Evolutionary conservation across 495 filamentous ascomycete genomes (phyloP), one percentile per base, ranked within the genome.

Genomic region (Staphylotrichum longicolle): DNA sequence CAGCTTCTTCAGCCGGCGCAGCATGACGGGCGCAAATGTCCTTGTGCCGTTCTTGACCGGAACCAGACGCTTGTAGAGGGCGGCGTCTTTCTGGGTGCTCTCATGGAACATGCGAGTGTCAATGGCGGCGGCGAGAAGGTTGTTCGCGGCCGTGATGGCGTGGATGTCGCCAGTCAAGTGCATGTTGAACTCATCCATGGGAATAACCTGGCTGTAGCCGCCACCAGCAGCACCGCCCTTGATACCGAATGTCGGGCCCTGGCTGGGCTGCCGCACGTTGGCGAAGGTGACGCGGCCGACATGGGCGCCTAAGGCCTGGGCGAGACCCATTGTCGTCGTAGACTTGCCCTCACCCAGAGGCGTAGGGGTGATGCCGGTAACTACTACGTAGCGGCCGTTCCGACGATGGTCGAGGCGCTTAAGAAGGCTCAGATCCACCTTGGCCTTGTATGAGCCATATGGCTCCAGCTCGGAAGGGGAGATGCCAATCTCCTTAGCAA

Each of bases 141-240:
- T 98, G 80, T 98, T 98, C 5, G 94, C 94, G 9, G 94, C 94
- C 41, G 92, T 91, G 69, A 98, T 93, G 45, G 94, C 94, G 72
- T 98, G 94, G 63, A 98, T 98, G 72, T 98, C 94, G 66, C 94
- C 94, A 46, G 94, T 98, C 72, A 98, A 77, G 72, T 98, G 94
- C 63, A 98, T 80, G 72, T 98, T 98, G 81, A 98, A 98, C 73
- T 98, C 94, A 65, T 98, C 94, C 94, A 98, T 98, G 55, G 94
- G 94, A 66, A 98, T 98, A 68, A 98, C 94, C 75, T 98, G 94
- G 73, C 91, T 95, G 80, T 96, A 98, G 14, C 94, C 94, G 65
- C 94, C 94, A 68, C 94, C 94, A 59, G 94, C 94, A 55, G 94
- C 94, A 63, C 94, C 94, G 48, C 94, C 94, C 78, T 98, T 98